phyloP scores from a whole-genome alignment of 257 asterid species.

The Paulownia fortunei region DNA sequence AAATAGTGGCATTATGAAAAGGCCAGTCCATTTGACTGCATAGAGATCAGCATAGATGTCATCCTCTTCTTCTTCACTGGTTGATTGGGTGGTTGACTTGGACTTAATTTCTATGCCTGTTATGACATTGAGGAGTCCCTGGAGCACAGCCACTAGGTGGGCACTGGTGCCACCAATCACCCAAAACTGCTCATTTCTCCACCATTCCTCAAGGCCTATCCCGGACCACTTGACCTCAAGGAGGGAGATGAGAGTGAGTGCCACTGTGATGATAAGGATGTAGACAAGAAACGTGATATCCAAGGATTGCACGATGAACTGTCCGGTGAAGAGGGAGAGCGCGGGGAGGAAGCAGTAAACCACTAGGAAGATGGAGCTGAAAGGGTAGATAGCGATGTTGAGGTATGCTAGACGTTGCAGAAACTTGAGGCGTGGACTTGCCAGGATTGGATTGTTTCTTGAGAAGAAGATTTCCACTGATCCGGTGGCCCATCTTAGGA shows the following conservation, averaged over 20 bases:
- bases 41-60: constrained; percentile 74
- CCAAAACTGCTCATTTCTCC: constrained; percentile 91
- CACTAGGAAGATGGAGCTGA: constrained; percentile 69
- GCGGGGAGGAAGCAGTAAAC: constrained; percentile 83
- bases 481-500: constrained; percentile 85
- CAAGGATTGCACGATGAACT: constrained; percentile 63
- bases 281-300: constrained; percentile 50
- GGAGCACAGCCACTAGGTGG: constrained; percentile 73
- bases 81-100: constrained; percentile 43
- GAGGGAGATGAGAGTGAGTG: constrained; percentile 50
- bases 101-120: constrained; percentile 75
- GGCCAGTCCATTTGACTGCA: constrained; percentile 69
- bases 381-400: constrained; percentile 78
- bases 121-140: constrained; percentile 70
- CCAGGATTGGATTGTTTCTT: constrained; percentile 63
- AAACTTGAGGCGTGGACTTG: constrained; percentile 72
- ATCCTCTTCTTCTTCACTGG: constrained; percentile 57
- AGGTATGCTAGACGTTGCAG: constrained; percentile 75
- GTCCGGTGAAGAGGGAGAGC: constrained; percentile 67
- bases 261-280: constrained; percentile 53
- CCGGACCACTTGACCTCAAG: constrained; percentile 89
- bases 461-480: constrained; percentile 88
- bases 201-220: constrained; percentile 72
- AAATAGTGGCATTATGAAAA: constrained; percentile 64
- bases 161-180: constrained; percentile 79